Percentiles rank a stretch among this genome's conserved stretches.
These are phyloP conservation scores for Yamadazyma scolyti DNA, from an alignment of 805 yeast genomes.

Conservation along the genomic window DNA sequence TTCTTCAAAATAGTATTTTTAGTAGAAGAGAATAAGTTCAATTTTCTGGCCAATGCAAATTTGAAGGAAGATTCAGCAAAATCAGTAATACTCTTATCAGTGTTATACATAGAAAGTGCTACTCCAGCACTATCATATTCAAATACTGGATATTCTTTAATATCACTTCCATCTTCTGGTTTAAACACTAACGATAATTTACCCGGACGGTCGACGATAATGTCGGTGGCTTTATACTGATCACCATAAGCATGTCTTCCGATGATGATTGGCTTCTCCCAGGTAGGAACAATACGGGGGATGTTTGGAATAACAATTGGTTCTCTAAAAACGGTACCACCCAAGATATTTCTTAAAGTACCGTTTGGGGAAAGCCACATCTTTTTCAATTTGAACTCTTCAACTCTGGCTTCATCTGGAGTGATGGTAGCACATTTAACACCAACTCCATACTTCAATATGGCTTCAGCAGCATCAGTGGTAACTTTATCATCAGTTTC, in stretches of 20 bases:
- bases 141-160: slow-evolving; percentile 57
- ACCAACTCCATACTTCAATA: slow-evolving; percentile 84
- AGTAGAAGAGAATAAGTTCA: slow-evolving; percentile 84
- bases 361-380: slow-evolving; percentile 99
- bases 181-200: slow-evolving; percentile 72
- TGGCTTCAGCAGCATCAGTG: slow-evolving; percentile 85
- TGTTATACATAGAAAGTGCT: slow-evolving; percentile 92
- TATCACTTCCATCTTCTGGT: slow-evolving; percentile 60
- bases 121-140: slow-evolving; percentile 73
- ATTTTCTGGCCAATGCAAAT: slow-evolving; percentile 72
- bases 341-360: slow-evolving; percentile 90
- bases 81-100: slow-evolving; percentile 83
- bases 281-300: slow-evolving; percentile 84
- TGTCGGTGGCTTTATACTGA: slow-evolving; percentile 91
- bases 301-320: slow-evolving; percentile 88
- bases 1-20: slow-evolving; percentile 92
- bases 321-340: slow-evolving; percentile 96
- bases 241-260: slow-evolving; percentile 98
- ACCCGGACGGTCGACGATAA: slow-evolving; percentile 77
- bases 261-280: slow-evolving; percentile 94
- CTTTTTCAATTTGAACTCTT: slow-evolving; percentile 85
- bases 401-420: slow-evolving; percentile 94
- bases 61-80: slow-evolving; percentile 93
- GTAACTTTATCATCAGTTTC: slow-evolving; percentile 87
- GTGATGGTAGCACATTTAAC: slow-evolving; percentile 98